Evolutionary conservation across 202 grass and related monocot genomes (phyloP).

Genomic region (Tripidium arundinaceum): DNA sequence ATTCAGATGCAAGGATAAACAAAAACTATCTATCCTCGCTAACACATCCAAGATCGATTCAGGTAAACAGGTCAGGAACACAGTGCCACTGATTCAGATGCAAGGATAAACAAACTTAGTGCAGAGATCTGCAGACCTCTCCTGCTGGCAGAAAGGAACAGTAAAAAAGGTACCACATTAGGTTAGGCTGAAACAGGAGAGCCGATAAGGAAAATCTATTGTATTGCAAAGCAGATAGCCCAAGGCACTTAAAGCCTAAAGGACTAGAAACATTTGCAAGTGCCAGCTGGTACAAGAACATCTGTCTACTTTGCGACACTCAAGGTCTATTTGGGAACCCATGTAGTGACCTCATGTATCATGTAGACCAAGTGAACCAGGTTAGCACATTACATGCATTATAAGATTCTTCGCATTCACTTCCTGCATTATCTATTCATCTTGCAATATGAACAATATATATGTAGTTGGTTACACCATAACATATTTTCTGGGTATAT

Average conservation of each 20-base stretch:
- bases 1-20: background rate
- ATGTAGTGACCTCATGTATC: background rate
- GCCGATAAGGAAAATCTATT: conserved; percentile 10
- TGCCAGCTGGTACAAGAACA: conserved; percentile 8
- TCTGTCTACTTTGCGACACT: background rate
- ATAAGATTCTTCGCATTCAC: background rate
- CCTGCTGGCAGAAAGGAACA: conserved; percentile 23
- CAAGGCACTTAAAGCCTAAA: background rate
- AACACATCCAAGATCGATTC: conserved; percentile 16
- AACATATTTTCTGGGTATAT: background rate
- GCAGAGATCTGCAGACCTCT: conserved; percentile 19
- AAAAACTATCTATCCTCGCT: background rate
- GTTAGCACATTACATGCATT: background rate
- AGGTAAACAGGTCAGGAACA: conserved; percentile 13
- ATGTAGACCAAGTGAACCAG: conserved; percentile 7
- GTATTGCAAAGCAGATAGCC: conserved; percentile 13
- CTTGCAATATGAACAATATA: background rate
- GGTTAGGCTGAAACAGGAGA: conserved; percentile 17
- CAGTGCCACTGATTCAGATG: too few species aligned
- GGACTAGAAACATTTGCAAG: conserved; percentile 11
- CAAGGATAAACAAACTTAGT: conserved; percentile 29
- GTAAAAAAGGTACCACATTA: conserved; percentile 37
- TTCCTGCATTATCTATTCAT: background rate
- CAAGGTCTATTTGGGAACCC: background rate
- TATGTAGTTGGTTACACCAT: background rate